Evolutionary conservation across 2,329 filamentous ascomycete species (phyloP), one percentile per base, ranked within the genome.

Genomic region (Cladorrhinum sp.): DNA sequence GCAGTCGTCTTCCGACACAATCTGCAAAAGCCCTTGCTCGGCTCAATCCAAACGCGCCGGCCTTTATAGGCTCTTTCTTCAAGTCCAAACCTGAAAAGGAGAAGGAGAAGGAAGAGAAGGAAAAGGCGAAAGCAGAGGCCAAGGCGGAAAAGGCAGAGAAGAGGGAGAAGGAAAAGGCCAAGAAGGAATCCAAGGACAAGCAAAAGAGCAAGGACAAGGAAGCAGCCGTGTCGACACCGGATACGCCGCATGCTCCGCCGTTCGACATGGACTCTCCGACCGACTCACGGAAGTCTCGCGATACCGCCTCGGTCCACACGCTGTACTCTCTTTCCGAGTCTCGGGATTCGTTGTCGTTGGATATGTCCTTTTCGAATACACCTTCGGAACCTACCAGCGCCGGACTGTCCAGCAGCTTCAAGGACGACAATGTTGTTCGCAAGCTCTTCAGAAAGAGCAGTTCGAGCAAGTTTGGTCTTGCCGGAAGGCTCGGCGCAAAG

Each of bases 41-140:
- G 69, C 81, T 98, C 26, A 98, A 99, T 69, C 95, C 95, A 7
- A 85, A 91, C 6, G 95, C 94, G 0, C 93, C 93, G 8, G 91
- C 89, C 0, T 98, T 98, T 72, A 94, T 24, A 16, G 42, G 89
- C 75, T 87, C 83, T 9, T 83, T 95, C 61, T 84, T 86, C 68
- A 79, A 81, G 3, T 73, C 72, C 28, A 79, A 77, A 64, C 67
- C 70, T 54, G 64, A 66, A 24, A 16, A 75, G 75, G 59, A 78
- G 70, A 79, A 76, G 65, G 67, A 66, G 28, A 54, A 24, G 28
- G 51, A 54, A 33, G 51, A 28, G 8, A 39, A 14, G 28, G 28
- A 54, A n/a, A 36, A 21, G 28, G 51, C 51, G 14, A 36, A 39
- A 2, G 51, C 28, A 14, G 51, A 54, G 20, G 28, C n/a, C 7